Evolutionary conservation across 352 stramenopile genomes (phyloP), one percentile per base, ranked within the genome.

Genomic region (Pythium grandisporangium): DNA sequence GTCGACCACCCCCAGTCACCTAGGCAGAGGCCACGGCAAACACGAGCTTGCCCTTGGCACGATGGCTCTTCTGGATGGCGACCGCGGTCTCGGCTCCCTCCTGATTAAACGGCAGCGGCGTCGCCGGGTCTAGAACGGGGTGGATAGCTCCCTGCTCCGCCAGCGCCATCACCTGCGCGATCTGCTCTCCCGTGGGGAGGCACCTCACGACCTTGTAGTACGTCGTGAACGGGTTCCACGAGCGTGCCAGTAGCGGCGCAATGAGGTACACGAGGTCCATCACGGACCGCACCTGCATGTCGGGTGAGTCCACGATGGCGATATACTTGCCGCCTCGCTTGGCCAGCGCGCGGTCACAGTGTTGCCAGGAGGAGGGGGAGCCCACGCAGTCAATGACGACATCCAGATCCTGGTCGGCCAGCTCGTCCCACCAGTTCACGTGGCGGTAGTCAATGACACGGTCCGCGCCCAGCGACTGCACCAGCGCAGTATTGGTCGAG

Each of bases 1-100:
- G n/a, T n/a, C n/a, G n/a, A n/a, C n/a, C n/a, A n/a, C n/a, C n/a
- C n/a, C n/a, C n/a, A n/a, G n/a, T n/a, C n/a, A n/a, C n/a, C n/a
- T n/a, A n/a, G n/a, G n/a, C n/a, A n/a, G n/a, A n/a, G n/a, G n/a
- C n/a, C n/a, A n/a, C n/a, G n/a, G n/a, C n/a, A n/a, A n/a, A n/a
- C n/a, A 96, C 73, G 4, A 93, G 59, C 53, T 95, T 95, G 37
- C 80, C 82, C 32, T 90, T 71, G 19, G 66, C 61, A 44, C 83
- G 73, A 14, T 77, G 69, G 37, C 70, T 93, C 23, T 43, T 44
- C 47, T 86, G 78, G 7, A 73, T 38, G 14, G 47, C 42, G 41
- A 96, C 70, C 3, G 78, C 82, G 29, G 55, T 45, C 36, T 64
- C 38, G 3, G 80, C 67, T 21, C 63, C 67, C 25, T 78, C 59